Percentiles rank a stretch among this genome's conserved stretches.
phyloP scores from a whole-genome alignment of 164 flowering plant genomes.

The Akebia trifoliata region DNA sequence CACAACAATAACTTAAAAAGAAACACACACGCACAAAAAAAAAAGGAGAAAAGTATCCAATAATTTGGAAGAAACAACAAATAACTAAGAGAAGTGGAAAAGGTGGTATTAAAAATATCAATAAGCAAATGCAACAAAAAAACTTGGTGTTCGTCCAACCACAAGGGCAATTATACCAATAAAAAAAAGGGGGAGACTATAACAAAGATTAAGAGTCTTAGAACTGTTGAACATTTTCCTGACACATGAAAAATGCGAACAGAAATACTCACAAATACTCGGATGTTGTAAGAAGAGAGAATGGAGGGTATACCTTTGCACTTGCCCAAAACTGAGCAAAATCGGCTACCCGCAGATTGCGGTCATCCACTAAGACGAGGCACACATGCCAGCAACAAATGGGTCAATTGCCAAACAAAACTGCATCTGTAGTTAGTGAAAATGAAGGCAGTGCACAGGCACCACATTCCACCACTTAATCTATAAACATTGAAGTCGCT shows the following conservation, averaged over 20 bases:
- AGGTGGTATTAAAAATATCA: not conserved
- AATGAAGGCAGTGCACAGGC: slow-evolving; percentile 73
- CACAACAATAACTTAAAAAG: not conserved
- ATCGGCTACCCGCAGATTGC: slow-evolving; percentile 99
- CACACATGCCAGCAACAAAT: slow-evolving; percentile 95
- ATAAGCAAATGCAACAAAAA: slow-evolving; percentile 13
- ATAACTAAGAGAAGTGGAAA: not conserved
- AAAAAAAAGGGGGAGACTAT: too few species aligned
- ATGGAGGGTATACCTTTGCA: slow-evolving; percentile 89
- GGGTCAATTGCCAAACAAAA: slow-evolving; percentile 84
- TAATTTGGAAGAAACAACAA: not conserved
- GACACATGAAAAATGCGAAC: slow-evolving; percentile 18
- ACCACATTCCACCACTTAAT: slow-evolving; percentile 61
- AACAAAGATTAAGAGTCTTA: slow-evolving; percentile 8
- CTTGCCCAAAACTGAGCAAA: slow-evolving; percentile 99
- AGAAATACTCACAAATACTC: slow-evolving; percentile 26
- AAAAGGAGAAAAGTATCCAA: not conserved
- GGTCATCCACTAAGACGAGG: slow-evolving; percentile 99
- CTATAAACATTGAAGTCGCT: slow-evolving; percentile 34
- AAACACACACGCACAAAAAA: not conserved
- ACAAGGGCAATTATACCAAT: not conserved
- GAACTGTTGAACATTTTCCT: slow-evolving; percentile 20
- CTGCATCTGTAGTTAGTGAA: slow-evolving; percentile 94
- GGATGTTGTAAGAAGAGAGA: slow-evolving; percentile 40
- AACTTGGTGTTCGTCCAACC: slow-evolving; percentile 2